Evolutionary conservation across 2,329 filamentous ascomycete species (phyloP).

Genomic region (Apiospora pterosperma): DNA sequence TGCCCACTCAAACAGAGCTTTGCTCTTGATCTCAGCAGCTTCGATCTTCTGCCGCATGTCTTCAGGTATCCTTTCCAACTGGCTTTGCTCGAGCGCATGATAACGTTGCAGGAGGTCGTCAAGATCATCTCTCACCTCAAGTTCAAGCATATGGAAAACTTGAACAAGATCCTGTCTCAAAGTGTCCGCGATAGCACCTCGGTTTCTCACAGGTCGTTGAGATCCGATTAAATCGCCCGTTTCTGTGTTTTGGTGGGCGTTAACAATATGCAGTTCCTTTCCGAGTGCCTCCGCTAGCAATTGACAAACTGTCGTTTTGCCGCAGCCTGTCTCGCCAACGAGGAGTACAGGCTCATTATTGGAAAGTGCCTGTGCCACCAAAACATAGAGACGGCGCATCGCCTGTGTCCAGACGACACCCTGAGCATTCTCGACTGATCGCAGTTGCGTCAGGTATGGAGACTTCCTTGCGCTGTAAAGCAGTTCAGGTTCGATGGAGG

Average conservation of each 20-base stretch:
- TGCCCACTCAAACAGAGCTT: constrained; percentile 92
- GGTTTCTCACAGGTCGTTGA: constrained; percentile 85
- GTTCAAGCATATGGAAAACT: constrained; percentile 39
- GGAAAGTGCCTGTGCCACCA: constrained; percentile 80
- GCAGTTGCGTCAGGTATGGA: constrained; percentile 51
- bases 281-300: constrained; percentile 77
- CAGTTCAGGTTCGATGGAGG: constrained; percentile 69
- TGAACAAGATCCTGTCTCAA: constrained; percentile 59
- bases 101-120: constrained; percentile 60
- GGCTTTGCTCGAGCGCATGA: constrained; percentile 44
- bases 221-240: constrained; percentile 96
- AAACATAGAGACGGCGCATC: constrained; percentile 86
- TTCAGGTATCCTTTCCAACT: constrained; percentile 43
- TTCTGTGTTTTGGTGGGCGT: constrained; percentile 97
- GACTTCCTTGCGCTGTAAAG: constrained; percentile 66
- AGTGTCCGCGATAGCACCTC: constrained; percentile 65
- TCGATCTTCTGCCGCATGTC: constrained; percentile 44
- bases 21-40: constrained; percentile 58
- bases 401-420: constrained; percentile 90
- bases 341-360: constrained; percentile 94
- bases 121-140: constrained; percentile 38
- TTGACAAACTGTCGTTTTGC: constrained; percentile 96
- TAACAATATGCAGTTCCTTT: constrained; percentile 81
- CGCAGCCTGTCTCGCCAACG: constrained; percentile 94
- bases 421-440: constrained; percentile 47